These are phyloP conservation scores for Psophocarpus tetragonolobus DNA, from an alignment of 306 rosid genomes.

Conservation along the genomic window DNA sequence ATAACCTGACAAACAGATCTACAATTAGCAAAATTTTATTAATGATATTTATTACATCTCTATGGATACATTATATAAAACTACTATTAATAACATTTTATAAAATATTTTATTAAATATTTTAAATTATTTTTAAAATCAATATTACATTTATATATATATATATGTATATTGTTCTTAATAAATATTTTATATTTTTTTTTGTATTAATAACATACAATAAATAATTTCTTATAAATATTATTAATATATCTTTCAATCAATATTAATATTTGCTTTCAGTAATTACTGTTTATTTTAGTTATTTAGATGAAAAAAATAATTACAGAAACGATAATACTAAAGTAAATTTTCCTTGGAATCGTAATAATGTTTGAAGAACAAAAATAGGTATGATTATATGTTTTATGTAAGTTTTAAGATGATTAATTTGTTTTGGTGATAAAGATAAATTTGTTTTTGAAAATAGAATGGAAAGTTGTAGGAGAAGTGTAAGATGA, in stretches of 20 bases:
- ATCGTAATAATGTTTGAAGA: neutral
- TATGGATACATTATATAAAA: neutral
- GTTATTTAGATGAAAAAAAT: neutral
- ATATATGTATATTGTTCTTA: neutral
- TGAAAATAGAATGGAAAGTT: neutral
- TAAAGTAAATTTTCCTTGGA: neutral
- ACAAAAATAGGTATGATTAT: neutral
- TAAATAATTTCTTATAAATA: neutral
- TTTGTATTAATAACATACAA: neutral
- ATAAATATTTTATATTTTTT: neutral
- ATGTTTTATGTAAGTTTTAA: neutral
- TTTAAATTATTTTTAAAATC: neutral
- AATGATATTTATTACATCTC: neutral
- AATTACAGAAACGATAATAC: neutral
- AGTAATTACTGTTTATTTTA: neutral
- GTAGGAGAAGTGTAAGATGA: neutral
- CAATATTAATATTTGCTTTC: neutral
- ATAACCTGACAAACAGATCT: too few species aligned
- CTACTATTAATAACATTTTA: too few species aligned
- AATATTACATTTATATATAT: neutral
- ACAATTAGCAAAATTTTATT: too few species aligned
- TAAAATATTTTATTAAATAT: neutral
- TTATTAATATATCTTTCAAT: neutral
- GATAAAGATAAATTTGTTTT: neutral
- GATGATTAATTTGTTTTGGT: neutral